phyloP scores from a whole-genome alignment of 345 rosid genomes.

The Dimocarpus longan region DNA sequence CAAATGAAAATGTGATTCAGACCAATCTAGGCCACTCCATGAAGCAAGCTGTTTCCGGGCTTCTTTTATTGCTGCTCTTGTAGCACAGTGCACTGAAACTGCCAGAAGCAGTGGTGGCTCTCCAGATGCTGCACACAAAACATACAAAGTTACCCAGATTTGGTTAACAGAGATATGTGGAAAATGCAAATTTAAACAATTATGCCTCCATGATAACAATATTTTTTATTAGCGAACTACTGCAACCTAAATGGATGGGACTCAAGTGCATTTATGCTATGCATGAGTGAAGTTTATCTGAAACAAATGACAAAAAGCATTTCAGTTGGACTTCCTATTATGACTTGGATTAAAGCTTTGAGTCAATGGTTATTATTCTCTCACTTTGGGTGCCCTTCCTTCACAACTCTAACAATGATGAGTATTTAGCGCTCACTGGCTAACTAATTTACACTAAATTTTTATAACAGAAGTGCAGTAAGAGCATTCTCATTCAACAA shows the following conservation, averaged over 20 bases:
- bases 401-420: not conserved
- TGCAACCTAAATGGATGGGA: not conserved
- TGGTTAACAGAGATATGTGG: too few species aligned
- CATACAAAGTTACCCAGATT: too few species aligned
- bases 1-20: slow-evolving; percentile 44
- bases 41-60: slow-evolving; percentile 61
- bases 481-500: too few species aligned
- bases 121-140: slow-evolving; percentile 67
- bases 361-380: too few species aligned
- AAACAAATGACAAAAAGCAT: not conserved
- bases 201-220: not conserved
- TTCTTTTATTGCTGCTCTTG: slow-evolving; percentile 71
- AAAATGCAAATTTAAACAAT: too few species aligned
- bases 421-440: too few species aligned
- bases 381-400: not conserved
- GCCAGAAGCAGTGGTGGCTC: slow-evolving; percentile 91
- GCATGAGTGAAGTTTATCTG: not conserved
- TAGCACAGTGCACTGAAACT: slow-evolving; percentile 84
- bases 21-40: slow-evolving; percentile 41
- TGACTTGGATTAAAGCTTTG: too few species aligned
- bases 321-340: not conserved
- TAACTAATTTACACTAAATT: too few species aligned
- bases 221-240: not conserved
- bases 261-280: not conserved
- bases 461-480: too few species aligned